phyloP scores from a whole-genome alignment of 257 asterid genomes.

The Haberlea rhodopensis region DNA sequence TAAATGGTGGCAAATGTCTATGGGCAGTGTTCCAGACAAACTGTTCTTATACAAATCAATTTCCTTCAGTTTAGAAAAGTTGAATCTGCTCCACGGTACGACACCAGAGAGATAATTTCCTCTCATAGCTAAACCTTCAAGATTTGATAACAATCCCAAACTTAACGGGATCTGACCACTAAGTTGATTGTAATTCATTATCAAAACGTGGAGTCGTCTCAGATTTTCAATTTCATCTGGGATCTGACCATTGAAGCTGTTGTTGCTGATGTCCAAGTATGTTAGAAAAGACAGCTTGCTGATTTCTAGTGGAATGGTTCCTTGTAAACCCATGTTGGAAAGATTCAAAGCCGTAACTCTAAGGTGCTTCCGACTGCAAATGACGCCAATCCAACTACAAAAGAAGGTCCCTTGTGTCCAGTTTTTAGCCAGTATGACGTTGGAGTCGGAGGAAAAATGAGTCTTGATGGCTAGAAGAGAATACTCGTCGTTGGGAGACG shows the following conservation, averaged over 20 bases:
- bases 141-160: too few relatives aligned
- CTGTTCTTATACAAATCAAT: too few relatives aligned
- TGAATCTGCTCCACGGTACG: too few relatives aligned
- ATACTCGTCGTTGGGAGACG: too few relatives aligned
- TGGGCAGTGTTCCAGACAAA: too few relatives aligned
- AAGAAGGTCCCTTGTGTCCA: too few relatives aligned
- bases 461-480: slow-evolving; percentile 18
- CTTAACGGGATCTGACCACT: not conserved
- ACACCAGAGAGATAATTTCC: too few relatives aligned
- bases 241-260: too few relatives aligned
- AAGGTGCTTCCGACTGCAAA: slow-evolving; percentile 11
- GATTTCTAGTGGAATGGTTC: not conserved
- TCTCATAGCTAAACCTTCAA: too few relatives aligned
- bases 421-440: too few relatives aligned
- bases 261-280: not conserved
- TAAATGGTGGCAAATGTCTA: not conserved
- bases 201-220: not conserved
- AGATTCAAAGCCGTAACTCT: slow-evolving; percentile 14
- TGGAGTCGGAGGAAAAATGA: too few relatives aligned
- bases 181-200: not conserved
- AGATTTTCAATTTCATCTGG: slow-evolving; percentile 12
- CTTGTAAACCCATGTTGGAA: not conserved
- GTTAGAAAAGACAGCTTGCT: slow-evolving; percentile 16
- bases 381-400: slow-evolving; percentile 28
- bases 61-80: too few relatives aligned